A percentile compares a stretch with the other conserved stretches of the same genome.
phyloP scores from a whole-genome alignment of 306 rosid species.

The Begonia peltatifolia region DNA sequence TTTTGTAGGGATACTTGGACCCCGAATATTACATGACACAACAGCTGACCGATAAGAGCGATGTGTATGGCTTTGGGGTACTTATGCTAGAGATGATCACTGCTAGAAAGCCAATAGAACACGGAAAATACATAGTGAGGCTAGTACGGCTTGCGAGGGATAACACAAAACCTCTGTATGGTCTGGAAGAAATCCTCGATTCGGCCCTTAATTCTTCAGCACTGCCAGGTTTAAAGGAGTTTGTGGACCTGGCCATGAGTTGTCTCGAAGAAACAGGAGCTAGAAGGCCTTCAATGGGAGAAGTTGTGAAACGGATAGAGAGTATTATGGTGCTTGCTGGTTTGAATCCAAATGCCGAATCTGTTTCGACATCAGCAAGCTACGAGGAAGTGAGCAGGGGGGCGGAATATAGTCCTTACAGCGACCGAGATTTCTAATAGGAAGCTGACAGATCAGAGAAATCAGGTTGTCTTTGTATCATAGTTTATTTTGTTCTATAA shows the following conservation, averaged over 20 bases:
- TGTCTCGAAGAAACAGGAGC: constrained; percentile 44
- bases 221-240: constrained; percentile 36
- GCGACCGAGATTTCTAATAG: background rate
- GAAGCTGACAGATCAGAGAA: no score
- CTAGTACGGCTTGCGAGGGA: constrained; percentile 41
- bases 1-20: constrained; percentile 54
- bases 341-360: constrained; percentile 32
- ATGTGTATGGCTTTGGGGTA: constrained; percentile 71
- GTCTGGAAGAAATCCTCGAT: constrained; percentile 31
- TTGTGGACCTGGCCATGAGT: constrained; percentile 43
- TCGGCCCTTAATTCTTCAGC: constrained; percentile 18
- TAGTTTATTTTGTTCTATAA: no score
- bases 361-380: constrained; percentile 33
- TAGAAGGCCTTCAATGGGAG: constrained; percentile 59
- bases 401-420: constrained; percentile 17
- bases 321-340: constrained; percentile 27
- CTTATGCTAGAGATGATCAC: constrained; percentile 60
- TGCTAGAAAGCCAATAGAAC: constrained; percentile 54
- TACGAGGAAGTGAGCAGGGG: constrained; percentile 13
- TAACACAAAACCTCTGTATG: constrained; percentile 30
- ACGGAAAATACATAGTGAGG: constrained; percentile 51
- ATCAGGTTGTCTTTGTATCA: no score
- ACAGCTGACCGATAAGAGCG: constrained; percentile 57
- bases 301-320: constrained; percentile 63
- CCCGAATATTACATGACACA: constrained; percentile 39